Conservation (phyloP, 2,329 filamentous ascomycete genomes). For the Cadophora gregata region DNA sequence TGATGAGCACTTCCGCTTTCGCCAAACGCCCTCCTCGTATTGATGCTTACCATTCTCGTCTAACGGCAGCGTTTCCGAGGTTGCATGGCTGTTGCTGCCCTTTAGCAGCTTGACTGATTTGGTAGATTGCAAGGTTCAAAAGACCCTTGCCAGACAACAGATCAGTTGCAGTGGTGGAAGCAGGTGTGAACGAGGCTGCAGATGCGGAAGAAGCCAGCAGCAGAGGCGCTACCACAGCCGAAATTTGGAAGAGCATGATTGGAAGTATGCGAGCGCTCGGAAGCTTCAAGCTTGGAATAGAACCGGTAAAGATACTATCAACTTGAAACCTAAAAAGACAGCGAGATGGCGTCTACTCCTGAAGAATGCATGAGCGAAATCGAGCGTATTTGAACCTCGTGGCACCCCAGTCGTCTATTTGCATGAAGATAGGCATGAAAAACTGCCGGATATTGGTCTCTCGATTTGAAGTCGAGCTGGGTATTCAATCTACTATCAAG, state of each 20-base stretch:
- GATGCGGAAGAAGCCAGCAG: conserved; percentile 29
- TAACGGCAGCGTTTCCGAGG: conserved; percentile 47
- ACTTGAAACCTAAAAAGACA: conserved; percentile 22
- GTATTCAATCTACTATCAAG: conserved; percentile 14
- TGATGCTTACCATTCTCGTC: conserved; percentile 51
- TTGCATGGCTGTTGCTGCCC: conserved; percentile 42
- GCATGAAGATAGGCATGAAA: conserved; percentile 10
- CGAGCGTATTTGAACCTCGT: conserved; percentile 31
- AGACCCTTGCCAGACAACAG: conserved; percentile 44
- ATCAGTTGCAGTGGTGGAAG: conserved; percentile 41
- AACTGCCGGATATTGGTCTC: conserved; percentile 19
- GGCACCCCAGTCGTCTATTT: neutral
- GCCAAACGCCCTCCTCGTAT: neutral
- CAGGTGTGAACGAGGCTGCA: conserved; percentile 31
- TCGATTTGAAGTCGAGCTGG: neutral
- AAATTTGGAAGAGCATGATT: conserved; percentile 32
- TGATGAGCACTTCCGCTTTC: neutral
- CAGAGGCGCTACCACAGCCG: conserved; percentile 31
- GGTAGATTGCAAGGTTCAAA: conserved; percentile 44
- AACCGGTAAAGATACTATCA: conserved; percentile 17
- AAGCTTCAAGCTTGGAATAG: conserved; percentile 13
- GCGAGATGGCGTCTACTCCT: conserved; percentile 16
- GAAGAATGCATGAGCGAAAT: conserved; percentile 17
- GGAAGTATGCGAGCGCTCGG: neutral
- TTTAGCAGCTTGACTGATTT: conserved; percentile 27